A percentile compares a stretch with the other conserved stretches of the same genome.
phyloP scores from a whole-genome alignment of 2,329 filamentous ascomycete genomes.

The Ophiostoma himal-ulmi region DNA sequence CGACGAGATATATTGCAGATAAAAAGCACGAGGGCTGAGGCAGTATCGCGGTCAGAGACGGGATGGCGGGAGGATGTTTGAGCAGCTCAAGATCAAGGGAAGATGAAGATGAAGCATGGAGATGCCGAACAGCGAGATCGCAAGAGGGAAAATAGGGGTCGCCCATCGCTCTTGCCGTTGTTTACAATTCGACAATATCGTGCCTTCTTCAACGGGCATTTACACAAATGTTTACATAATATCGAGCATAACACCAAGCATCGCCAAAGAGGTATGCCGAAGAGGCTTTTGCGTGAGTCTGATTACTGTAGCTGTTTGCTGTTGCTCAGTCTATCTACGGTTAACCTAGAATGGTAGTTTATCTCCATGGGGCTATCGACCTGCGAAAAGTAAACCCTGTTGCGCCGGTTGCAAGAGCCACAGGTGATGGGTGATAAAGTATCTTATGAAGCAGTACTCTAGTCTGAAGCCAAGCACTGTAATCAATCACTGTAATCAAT shows the following conservation, averaged over 20 bases:
- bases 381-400: neutral
- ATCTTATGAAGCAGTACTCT: neutral
- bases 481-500: neutral
- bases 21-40: neutral
- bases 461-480: neutral
- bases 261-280: neutral
- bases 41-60: neutral
- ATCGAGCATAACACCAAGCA: neutral
- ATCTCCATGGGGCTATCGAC: conserved; percentile 7
- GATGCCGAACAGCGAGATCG: neutral
- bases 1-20: neutral
- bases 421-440: neutral
- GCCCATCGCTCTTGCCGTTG: neutral
- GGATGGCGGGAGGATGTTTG: neutral
- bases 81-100: neutral
- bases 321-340: neutral
- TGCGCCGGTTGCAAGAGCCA: neutral
- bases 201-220: neutral
- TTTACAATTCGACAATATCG: neutral
- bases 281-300: neutral
- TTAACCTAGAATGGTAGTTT: neutral
- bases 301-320: neutral
- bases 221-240: neutral
- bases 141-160: neutral
- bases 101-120: neutral